Evolutionary conservation across 148 eudicot genomes (phyloP).

Genomic region (Euryodendron excelsum): DNA sequence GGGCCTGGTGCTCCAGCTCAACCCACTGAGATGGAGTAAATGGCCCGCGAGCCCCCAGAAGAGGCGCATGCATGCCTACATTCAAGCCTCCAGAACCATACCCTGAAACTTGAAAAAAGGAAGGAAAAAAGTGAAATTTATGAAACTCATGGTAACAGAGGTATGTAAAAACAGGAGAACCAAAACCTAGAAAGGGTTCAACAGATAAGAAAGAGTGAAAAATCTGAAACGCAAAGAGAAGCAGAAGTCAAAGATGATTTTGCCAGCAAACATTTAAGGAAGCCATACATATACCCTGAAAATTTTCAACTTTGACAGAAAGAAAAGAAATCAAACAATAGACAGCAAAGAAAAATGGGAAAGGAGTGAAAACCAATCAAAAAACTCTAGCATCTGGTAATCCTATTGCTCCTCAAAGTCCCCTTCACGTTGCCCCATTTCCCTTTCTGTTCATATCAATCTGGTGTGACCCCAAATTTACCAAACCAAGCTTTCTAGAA

Average conservation of each 20-base stretch:
- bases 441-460: not conserved
- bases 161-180: conserved; percentile 17
- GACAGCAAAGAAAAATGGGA: conserved; percentile 12
- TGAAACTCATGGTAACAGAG: not conserved
- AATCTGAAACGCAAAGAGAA: too few species aligned
- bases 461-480: conserved; percentile 6
- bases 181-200: not conserved
- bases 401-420: conserved; percentile 1
- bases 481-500: not conserved
- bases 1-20: conserved; percentile 88
- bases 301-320: conserved; percentile 20
- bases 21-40: conserved; percentile 88
- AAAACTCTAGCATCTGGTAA: not conserved
- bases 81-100: conserved; percentile 44
- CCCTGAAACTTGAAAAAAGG: conserved; percentile 20
- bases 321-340: conserved; percentile 16
- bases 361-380: conserved; percentile 17
- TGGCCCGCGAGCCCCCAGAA: conserved; percentile 58
- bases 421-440: not conserved
- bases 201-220: not conserved
- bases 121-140: not conserved
- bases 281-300: not conserved
- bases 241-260: not conserved
- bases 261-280: conserved; percentile 20
- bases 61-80: conserved; percentile 44